These are phyloP conservation scores for Leavenworthia alabamica DNA, from an alignment of 345 rosid species.

Conservation along the genomic window DNA sequence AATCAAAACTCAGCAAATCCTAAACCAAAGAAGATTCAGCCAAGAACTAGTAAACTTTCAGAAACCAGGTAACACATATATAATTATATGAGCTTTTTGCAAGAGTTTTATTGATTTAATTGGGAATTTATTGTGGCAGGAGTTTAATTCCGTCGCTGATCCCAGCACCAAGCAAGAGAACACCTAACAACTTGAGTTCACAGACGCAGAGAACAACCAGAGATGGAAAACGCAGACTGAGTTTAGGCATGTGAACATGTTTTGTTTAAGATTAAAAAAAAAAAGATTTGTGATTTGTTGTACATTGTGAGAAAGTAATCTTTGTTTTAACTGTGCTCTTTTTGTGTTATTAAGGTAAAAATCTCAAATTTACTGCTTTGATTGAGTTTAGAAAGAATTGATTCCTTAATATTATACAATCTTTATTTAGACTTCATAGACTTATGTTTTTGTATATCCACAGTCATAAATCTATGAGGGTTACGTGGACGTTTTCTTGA, in stretches of 20 bases:
- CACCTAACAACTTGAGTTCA: conserved; percentile 32
- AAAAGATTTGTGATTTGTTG: background rate
- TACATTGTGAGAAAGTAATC: conserved; percentile 10
- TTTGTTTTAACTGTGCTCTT: conserved; percentile 10
- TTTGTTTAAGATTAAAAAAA: background rate
- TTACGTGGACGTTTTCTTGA: no score
- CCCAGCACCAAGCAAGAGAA: conserved; percentile 59
- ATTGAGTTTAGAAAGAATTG: background rate
- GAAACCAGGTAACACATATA: conserved; percentile 44
- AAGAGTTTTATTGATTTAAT: background rate
- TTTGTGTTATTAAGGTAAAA: no score
- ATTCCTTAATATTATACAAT: background rate
- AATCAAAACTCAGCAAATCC: conserved; percentile 32
- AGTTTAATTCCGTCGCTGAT: conserved; percentile 66
- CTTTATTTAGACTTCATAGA: background rate
- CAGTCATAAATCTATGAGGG: no score
- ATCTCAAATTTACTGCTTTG: background rate
- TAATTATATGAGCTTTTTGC: background rate
- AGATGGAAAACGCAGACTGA: conserved; percentile 54
- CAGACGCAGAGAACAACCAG: conserved; percentile 31
- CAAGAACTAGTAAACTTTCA: conserved; percentile 35
- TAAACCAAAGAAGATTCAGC: conserved; percentile 51
- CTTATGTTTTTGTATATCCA: no score
- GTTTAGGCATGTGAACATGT: conserved; percentile 41
- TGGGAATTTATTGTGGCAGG: conserved; percentile 28